phyloP scores from a whole-genome alignment of 202 grass and related monocot species.

The Panicum hallii region DNA sequence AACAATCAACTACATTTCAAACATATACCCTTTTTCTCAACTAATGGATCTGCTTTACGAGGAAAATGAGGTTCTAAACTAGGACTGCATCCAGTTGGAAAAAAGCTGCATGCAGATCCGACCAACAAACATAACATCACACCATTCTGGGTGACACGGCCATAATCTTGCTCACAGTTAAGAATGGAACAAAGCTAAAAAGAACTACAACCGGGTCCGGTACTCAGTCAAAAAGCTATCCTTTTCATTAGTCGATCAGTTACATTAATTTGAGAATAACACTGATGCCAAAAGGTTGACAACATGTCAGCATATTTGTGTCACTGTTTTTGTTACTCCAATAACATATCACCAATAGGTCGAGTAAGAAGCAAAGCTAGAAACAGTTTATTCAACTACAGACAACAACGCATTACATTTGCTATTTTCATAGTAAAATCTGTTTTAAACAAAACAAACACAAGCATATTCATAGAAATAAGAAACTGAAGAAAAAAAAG shows the following conservation, averaged over 20 bases:
- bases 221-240: not conserved
- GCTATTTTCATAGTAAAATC: not conserved
- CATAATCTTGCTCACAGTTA: not conserved
- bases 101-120: not conserved
- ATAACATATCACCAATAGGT: not conserved
- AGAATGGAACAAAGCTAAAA: constrained; percentile 12
- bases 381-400: not conserved
- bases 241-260: not conserved
- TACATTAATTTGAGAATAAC: not conserved
- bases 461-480: not conserved
- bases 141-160: not conserved
- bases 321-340: not conserved
- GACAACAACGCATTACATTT: not conserved
- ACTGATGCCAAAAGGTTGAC: not conserved
- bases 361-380: too few relatives aligned
- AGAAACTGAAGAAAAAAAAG: not conserved
- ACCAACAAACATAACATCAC: not conserved
- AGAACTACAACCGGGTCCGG: not conserved
- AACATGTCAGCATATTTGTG: not conserved
- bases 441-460: not conserved
- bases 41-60: not conserved
- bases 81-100: not conserved
- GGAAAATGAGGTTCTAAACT: not conserved
- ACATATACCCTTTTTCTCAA: not conserved
- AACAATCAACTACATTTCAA: not conserved